Conservation (phyloP, 352 stramenopile species). For the Pythium brassicae region DNA sequence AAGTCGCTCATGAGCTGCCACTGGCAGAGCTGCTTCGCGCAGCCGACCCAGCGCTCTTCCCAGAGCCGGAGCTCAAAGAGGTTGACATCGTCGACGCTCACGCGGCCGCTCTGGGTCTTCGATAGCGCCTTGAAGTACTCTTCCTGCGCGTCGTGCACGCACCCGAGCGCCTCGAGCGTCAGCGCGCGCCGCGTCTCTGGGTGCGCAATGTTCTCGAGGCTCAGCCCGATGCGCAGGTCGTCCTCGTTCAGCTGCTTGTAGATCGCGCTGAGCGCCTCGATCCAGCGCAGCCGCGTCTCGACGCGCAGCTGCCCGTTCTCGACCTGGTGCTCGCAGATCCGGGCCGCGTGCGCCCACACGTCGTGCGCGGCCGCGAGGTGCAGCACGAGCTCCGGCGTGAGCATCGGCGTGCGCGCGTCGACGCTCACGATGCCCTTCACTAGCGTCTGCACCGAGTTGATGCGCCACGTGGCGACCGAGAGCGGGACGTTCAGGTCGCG, state of each 20-base stretch:
- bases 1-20: slow-evolving; percentile 93
- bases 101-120: slow-evolving; percentile 62
- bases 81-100: slow-evolving; percentile 79
- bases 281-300: slow-evolving; percentile 78
- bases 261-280: slow-evolving; percentile 78
- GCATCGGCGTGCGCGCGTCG: slow-evolving; percentile 48
- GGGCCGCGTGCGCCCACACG: slow-evolving; percentile 65
- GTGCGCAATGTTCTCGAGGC: slow-evolving; percentile 70
- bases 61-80: slow-evolving; percentile 83
- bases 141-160: slow-evolving; percentile 83
- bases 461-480: slow-evolving; percentile 38
- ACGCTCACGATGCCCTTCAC: slow-evolving; percentile 70
- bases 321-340: slow-evolving; percentile 82
- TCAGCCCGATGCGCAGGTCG: slow-evolving; percentile 76
- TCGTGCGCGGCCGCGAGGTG: slow-evolving; percentile 83
- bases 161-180: slow-evolving; percentile 76
- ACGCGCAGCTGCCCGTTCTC: slow-evolving; percentile 62
- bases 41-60: slow-evolving; percentile 90
- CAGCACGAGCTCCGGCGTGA: slow-evolving; percentile 81
- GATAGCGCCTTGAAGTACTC: slow-evolving; percentile 84
- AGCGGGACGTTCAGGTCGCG: slow-evolving; percentile 78
- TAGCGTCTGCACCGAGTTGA: slow-evolving; percentile 84
- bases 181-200: slow-evolving; percentile 69
- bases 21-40: slow-evolving; percentile 88
- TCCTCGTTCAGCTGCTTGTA: slow-evolving; percentile 87